Evolutionary conservation across 805 yeast species (phyloP), one percentile per base, ranked within the genome.

Genomic region (Peterozyma toletana): DNA sequence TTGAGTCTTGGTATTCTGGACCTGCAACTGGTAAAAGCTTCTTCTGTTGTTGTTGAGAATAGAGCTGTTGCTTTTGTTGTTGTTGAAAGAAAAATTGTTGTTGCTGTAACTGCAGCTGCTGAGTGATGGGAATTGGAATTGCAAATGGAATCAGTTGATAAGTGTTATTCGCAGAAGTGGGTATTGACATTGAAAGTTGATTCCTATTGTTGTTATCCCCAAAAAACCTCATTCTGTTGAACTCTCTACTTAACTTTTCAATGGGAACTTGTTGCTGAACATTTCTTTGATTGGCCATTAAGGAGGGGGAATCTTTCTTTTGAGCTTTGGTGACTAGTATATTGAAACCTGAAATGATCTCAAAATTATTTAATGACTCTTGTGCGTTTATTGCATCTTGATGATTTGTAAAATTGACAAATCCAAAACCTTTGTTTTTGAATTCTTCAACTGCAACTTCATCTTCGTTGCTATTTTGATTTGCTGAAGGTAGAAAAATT

Each of bases 1-100:
- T 86, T 5, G 88, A 78, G 52, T 83, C 88, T 56, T 81, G 88
- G 50, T 66, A 73, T 42, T 65, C 62, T 9, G 74, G 73, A 0
- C 73, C 73, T 3, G 74, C 71, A 9, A 69, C 53, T 14, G 71
- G 62, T 43, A 66, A 54, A 11, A 41, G 38, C 48, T n/a, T 38
- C 27, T 44, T 40, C 42, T 18, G 38, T 17, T 29, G 42, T 13
- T 35, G 44, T 42, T 35, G 38, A 18, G 41, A 31, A 37, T 43
- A 40, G 13, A 14, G 15, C 15, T 31, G 34, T 9, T 31, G 34
- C 15, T 31, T 11, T 9, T 31, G 34, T 9, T 31, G 34, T 31
- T 31, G 34, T 31, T 31, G 34, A 21, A 21, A 21, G 27, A 21
- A 21, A 21, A 21, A 21, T 31, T 31, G 34, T 9, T 31, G 34